Evolutionary conservation across 495 filamentous ascomycete genomes (phyloP).

Genomic region (Cenococcum geophilum): DNA sequence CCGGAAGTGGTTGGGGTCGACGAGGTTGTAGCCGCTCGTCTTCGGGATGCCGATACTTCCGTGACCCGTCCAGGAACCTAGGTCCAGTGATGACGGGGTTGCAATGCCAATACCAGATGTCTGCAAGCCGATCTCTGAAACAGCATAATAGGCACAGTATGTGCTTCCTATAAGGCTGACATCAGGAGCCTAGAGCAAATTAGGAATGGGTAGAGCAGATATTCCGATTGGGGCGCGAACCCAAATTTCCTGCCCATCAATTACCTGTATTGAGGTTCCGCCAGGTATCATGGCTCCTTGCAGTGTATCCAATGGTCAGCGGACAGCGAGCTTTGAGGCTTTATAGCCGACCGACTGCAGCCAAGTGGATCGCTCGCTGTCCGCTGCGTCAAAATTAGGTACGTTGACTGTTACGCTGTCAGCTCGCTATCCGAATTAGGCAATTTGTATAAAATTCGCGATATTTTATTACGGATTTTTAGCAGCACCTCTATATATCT

Average conservation of each 20-base stretch:
- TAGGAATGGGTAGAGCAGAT: not conserved
- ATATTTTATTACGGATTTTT: no score
- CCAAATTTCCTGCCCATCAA: slow-evolving; percentile 53
- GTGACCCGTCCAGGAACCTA: slow-evolving; percentile 55
- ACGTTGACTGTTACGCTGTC: no score
- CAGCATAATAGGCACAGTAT: slow-evolving; percentile 67
- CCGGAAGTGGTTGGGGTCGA: slow-evolving; percentile 57
- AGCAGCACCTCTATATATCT: no score
- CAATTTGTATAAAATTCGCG: no score
- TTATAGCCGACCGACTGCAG: no score
- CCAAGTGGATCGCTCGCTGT: no score
- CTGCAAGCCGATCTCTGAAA: slow-evolving; percentile 56
- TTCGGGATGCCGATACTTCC: slow-evolving; percentile 47
- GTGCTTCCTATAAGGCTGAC: slow-evolving; percentile 47
- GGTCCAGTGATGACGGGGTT: slow-evolving; percentile 54
- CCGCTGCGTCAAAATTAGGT: no score
- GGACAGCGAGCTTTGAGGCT: no score
- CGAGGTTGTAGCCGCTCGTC: slow-evolving; percentile 55
- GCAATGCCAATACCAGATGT: slow-evolving; percentile 61
- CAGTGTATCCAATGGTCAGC: no score
- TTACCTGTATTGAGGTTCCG: slow-evolving; percentile 49
- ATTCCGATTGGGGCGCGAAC: slow-evolving; percentile 37
- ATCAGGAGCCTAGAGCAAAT: slow-evolving; percentile 55
- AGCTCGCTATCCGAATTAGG: no score
- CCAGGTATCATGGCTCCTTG: slow-evolving; percentile 49